Base-by-base conservation (phyloP, 352 stramenopile species). In the Pythium graminicola region DNA sequence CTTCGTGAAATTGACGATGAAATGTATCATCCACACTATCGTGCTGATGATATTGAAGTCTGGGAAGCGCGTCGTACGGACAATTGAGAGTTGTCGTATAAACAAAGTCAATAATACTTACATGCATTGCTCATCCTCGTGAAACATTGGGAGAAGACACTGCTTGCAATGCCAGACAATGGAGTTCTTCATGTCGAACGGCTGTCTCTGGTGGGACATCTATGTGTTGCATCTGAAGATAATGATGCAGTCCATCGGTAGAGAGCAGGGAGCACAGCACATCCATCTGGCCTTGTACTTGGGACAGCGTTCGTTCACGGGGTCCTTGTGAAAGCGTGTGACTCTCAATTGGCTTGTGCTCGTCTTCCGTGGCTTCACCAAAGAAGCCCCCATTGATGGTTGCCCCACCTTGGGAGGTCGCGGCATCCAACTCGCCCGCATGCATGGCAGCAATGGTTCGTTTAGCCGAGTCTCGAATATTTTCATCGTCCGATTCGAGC, bases 21-120 rank as follows among this genome's bases (percentile, higher is more conserved):
- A 13, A 67, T 86, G 60, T 88, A 89, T 49, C 81, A 93, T 57
- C 79, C 81, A 14, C 71, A 80, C 28, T 93, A 82, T 52, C 50
- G 69, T 19, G 85, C 82, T 1, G 81, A 86, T 32, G 87, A 96
- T 52, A 95, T 96, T 63, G 85, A 96, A 59, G 81, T 96, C 53
- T 96, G 87, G 87, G 74, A 91, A 31, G 60, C 60, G 16, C 20
- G 16, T 28, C 51, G 59, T 27, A 23, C 67, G 67, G 24, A 58
- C 19, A 45, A 50, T 38, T 0, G 33, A 43, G 27, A 7, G 35
- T 4, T 20, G 9, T n/a, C n/a, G n/a, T n/a, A n/a, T n/a, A 22
- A 29, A 23, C 19, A 43, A 33, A 43, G 7, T n/a, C n/a, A n/a
- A n/a, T n/a, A n/a, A n/a, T n/a, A n/a, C n/a, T n/a, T n/a, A n/a